Evolutionary conservation across 352 stramenopile species (phyloP).

Genomic region (Pythium periplocum): DNA sequence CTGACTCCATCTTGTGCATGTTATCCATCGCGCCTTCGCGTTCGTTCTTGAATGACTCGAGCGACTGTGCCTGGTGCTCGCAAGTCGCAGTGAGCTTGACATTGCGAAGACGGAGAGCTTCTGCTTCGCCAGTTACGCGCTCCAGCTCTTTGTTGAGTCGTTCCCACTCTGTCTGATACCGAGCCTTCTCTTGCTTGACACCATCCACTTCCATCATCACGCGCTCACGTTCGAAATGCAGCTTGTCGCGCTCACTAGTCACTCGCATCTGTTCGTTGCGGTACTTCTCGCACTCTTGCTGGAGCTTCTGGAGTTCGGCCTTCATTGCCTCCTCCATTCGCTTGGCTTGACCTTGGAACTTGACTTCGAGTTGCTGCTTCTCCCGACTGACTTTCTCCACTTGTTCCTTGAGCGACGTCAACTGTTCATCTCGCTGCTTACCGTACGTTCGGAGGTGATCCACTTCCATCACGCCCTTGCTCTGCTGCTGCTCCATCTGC

Average conservation of each 20-base stretch:
- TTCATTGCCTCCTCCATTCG: slow-evolving; percentile 62
- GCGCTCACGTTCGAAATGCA: slow-evolving; percentile 53
- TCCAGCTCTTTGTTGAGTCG: slow-evolving; percentile 42
- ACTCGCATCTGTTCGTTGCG: slow-evolving; percentile 40
- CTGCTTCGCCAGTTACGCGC: slow-evolving; percentile 29
- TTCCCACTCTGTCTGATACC: slow-evolving; percentile 47
- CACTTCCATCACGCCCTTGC: slow-evolving; percentile 28
- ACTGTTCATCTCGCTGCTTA: slow-evolving; percentile 44
- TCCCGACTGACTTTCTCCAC: slow-evolving; percentile 35
- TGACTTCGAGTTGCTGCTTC: slow-evolving; percentile 35
- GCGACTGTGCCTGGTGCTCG: slow-evolving; percentile 45
- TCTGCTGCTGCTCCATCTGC: slow-evolving; percentile 34
- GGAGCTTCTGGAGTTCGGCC: slow-evolving; percentile 38
- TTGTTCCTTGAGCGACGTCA: slow-evolving; percentile 27
- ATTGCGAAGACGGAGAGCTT: slow-evolving; percentile 46
- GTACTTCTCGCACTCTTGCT: slow-evolving; percentile 53
- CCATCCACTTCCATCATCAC: slow-evolving; percentile 40
- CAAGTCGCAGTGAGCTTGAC: slow-evolving; percentile 44
- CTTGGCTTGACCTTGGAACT: slow-evolving; percentile 44
- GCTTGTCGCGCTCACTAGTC: slow-evolving; percentile 44
- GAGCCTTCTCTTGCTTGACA: slow-evolving; percentile 37
- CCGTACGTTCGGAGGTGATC: slow-evolving; percentile 36
- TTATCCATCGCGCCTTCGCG: slow-evolving; percentile 34
- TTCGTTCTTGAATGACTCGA: slow-evolving; percentile 43
- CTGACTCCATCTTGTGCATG: slow-evolving; percentile 38